Evolutionary conservation across 208 protist genomes (phyloP), one percentile per base, ranked within the genome.

Genomic region (Naegleria lovaniensis): DNA sequence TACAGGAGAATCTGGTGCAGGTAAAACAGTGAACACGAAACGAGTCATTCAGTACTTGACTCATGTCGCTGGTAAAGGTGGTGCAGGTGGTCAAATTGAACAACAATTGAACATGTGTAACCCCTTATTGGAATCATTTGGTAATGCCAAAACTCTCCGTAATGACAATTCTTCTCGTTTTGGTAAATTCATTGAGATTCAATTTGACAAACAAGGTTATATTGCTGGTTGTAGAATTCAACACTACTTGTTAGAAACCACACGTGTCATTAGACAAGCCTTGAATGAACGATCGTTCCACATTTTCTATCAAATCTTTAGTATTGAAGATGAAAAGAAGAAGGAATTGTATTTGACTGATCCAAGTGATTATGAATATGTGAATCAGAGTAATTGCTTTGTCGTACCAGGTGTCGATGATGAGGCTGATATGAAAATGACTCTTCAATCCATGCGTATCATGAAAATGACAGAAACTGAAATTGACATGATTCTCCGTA

Each of bases 161-260:
- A 98, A 98, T 91, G 93, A 97, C 87, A 98, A 98, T 92, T 95
- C 92, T 33, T 96, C 94, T 25, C 92, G 96, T n/a, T 97, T 97
- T 91, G 96, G 95, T 83, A 97, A 97, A 90, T 96, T 96, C 91
- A 94, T 96, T 59, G 91, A 95, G 88, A 92, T 96, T 43, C 92
- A 95, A 52, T 96, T 96, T 90, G 90, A 94, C 29, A 25, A 58
- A 1, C 90, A 76, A 25, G 95, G 94, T 19, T 92, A 91, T 16
- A 93, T 96, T 83, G 89, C 92, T 22, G 94, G 95, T 75, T 93
- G 92, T 40, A 91, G 92, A 33, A 94, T 94, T 39, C 92, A 91
- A 85, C 94, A 94, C 5, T 96, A 97, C 90, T 90, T 97, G 9
- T 90, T 97, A 0, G 96, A 97, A 41, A 96, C 96, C 48, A 94